phyloP scores from a whole-genome alignment of 176 grass and related monocot genomes.

The Aechmea fasciata region DNA sequence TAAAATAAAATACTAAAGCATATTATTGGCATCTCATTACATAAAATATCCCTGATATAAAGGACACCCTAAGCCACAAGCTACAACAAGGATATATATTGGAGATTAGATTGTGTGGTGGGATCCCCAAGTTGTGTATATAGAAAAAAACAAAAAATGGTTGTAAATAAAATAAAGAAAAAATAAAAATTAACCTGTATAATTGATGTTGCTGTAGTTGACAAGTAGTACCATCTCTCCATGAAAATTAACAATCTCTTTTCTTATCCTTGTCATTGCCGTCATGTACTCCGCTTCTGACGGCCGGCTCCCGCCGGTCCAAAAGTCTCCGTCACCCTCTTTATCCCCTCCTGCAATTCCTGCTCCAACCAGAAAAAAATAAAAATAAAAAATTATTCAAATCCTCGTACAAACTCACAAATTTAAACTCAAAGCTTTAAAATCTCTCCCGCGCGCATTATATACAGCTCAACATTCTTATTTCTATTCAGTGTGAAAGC shows the following conservation, averaged over 20 bases:
- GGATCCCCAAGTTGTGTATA: no score
- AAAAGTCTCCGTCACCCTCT: constrained; percentile 14
- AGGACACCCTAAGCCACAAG: no score
- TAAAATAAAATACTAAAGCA: no score
- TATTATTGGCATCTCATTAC: no score
- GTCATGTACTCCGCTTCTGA: constrained; percentile 21
- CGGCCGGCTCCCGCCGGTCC: neutral
- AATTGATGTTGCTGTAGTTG: constrained; percentile 86
- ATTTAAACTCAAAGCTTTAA: no score
- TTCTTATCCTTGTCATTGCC: constrained; percentile 33
- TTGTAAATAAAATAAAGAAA: neutral
- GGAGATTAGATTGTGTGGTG: no score
- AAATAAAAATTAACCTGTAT: constrained; percentile 36
- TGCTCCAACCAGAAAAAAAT: neutral
- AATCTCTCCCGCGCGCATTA: no score
- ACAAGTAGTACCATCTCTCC: constrained; percentile 83
- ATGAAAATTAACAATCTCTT: constrained; percentile 69
- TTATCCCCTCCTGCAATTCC: constrained; percentile 63
- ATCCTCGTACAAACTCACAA: neutral
- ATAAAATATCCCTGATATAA: no score
- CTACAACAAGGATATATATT: no score
- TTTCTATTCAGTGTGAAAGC: no score
- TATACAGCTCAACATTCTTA: no score
- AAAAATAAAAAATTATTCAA: neutral
- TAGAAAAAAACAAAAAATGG: no score